Base-by-base conservation (phyloP, 225 moss, liverwort and hornwort species). In the Marchantia polymorpha region DNA sequence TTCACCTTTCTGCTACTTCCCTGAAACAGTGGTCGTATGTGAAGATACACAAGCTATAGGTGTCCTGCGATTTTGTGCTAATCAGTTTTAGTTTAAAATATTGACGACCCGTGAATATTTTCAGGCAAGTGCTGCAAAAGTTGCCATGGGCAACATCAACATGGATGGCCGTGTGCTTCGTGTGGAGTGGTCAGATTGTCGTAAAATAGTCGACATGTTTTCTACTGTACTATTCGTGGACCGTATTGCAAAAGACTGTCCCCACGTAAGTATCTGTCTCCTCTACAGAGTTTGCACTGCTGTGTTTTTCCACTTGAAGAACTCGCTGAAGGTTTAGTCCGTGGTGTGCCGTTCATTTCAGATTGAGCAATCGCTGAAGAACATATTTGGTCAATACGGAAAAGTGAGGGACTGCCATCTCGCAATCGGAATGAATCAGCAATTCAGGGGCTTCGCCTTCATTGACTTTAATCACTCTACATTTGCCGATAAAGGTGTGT, bases 141-240 rank as follows among this genome's bases (percentile, higher is more conserved):
- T 83, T 49, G 83, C 85, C 9, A 88, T 88, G 88, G 88, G 88
- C 69, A 88, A 88, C 59, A 88, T 88, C 72, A 85, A 88, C 77
- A 88, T 88, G 88, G 88, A 88, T 82, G 88, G 88, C 12, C 85
- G 88, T 56, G 88, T 88, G 23, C 83, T 88, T 69, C 83, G 88
- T 10, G 88, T 88, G 52, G 88, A 88, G 73, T 88, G 88, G 88
- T 88, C 88, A 23, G 88, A 88, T 70, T 88, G 88, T 77, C 83
- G 85, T 53, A 88, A 83, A 66, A 81, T 85, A 53, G 81, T 81
- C 46, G 88, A 88, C 81, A 88, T 88, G 88, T 88, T 88, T 76
- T 88, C 88, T 14, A 88, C 88, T 52, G 88, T 88, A 46, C 81
- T 88, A 22, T 88, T 88, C 74, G 81, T 88, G 70, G 88, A 88